These are phyloP conservation scores for Olyra latifolia DNA, from an alignment of 176 grass and related monocot species.

Conservation along the genomic window DNA sequence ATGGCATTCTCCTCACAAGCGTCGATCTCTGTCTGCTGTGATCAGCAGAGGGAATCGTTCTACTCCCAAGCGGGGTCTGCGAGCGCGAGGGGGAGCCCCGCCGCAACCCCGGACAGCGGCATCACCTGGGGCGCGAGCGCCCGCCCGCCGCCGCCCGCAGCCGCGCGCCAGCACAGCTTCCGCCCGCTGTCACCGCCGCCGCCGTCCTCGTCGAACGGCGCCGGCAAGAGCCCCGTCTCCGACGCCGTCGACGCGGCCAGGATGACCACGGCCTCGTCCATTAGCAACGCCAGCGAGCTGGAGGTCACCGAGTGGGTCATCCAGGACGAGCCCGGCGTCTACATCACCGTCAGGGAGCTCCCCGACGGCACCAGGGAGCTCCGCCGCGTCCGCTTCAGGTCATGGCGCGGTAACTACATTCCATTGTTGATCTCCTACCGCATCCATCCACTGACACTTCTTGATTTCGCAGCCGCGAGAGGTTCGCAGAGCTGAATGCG, in stretches of 20 bases:
- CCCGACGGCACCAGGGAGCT: slow-evolving; percentile 69
- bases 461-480: slow-evolving; percentile 57
- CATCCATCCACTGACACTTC: background rate
- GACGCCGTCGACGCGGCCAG: slow-evolving; percentile 42
- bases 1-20: too few species aligned
- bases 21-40: too few species aligned
- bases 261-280: slow-evolving; percentile 55
- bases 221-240: slow-evolving; percentile 37
- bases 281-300: slow-evolving; percentile 78
- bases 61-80: slow-evolving; percentile 45
- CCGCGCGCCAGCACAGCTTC: slow-evolving; percentile 39
- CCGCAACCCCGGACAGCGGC: slow-evolving; percentile 28
- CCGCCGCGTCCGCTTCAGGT: slow-evolving; percentile 86
- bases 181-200: slow-evolving; percentile 48
- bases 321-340: slow-evolving; percentile 72
- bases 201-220: slow-evolving; percentile 42
- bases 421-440: background rate
- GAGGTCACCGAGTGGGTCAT: slow-evolving; percentile 70
- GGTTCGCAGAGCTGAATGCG: slow-evolving; percentile 69
- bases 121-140: slow-evolving; percentile 36
- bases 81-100: slow-evolving; percentile 35
- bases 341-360: slow-evolving; percentile 76
- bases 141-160: background rate
- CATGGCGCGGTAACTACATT: background rate
- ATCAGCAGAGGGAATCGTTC: slow-evolving; percentile 53